Base-by-base conservation (phyloP, 164 flowering plant genomes). In the Vitis vinifera region DNA sequence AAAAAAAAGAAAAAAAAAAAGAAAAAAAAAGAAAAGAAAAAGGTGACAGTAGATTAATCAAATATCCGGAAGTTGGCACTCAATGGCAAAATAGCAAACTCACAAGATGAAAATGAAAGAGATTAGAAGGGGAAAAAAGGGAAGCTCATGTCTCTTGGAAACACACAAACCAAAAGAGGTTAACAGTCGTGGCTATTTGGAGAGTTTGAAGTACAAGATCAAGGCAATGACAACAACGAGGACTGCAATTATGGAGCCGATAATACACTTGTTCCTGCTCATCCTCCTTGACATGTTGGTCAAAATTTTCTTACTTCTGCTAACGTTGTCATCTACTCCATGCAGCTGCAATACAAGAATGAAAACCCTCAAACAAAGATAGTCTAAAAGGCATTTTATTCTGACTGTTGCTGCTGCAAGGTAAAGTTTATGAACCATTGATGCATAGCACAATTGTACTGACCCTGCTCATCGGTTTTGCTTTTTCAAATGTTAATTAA, bases 251-350 rank as follows among this genome's bases (percentile, higher is more conserved):
- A 86, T 60, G 15, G 70, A 12, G 59, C 81, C 77, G 56, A 88
- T 82, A 14, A 83, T 81, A 79, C 84, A 86, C 77, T 83, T 86
- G 83, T 86, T 86, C 74, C 69, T 73, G 80, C 63, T 79, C 87
- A 86, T 86, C 76, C 89, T 79, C 78, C 88, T 83, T 47, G 88
- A 67, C 72, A 88, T 86, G 73, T 61, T 29, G 1, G 85, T 83
- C 81, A 88, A 63, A 67, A 88, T 65, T 73, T 62, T 84, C 83
- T 84, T 86, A 55, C 89, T 84, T 83, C 78, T 84, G 59, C 89
- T 80, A 48, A 88, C 51, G 73, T 88, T 88, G 65, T 88, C 89
- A 74, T 86, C 92, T 50, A 88, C 92, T 44, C 87, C 89, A 77
- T 87, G 86, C 65, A 88, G 89, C 92, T 88, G 86, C 63, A 79